Base-by-base conservation (phyloP, 2,329 filamentous ascomycete genomes). In the Aspergillus latus region DNA sequence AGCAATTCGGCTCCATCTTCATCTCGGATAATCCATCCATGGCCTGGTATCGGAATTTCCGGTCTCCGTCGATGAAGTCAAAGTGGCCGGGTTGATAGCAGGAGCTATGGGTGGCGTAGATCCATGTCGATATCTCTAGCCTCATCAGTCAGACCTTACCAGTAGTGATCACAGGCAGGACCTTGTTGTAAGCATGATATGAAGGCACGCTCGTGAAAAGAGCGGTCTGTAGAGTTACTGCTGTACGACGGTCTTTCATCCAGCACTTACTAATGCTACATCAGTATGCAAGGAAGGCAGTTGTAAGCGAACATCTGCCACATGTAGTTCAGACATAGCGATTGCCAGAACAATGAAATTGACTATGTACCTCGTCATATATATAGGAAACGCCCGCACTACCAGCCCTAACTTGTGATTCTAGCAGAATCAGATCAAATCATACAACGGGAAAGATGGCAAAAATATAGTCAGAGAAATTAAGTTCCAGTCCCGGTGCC, bases 1-100 rank as follows among this genome's bases (percentile, higher is more conserved):
- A 37, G 34, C 10, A 37, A 37, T 13, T 37, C 34, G 34, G 10
- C 34, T 37, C 34, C 34, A 42, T 21, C 39, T 26, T 32, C 29
- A 28, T 5, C 42, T 29, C 56, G 56, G 56, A 58, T 58, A 55
- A 48, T 32, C 56, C 56, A 39, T n/a, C 8, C n/a, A 11, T 13
- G n/a, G 3, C 32, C 2, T 48, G 29, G 15, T 15, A 9, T 53
- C 56, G 56, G 56, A 21, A 44, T 49, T 45, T 58, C 56, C 56
- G 56, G 13, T 47, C 28, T n/a, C 42, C 11, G 43, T 11, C 4
- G 39, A 3, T 11, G 39, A 16, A 16, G 5, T 11, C 8, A 13
- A 13, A 15, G 7, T 21, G 39, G 6, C 15, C 5, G 10, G 16
- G 34, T 37, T 37, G 21, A 21, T 21, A 11, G 34, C 34, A 37